phyloP scores from a whole-genome alignment of 2,329 filamentous ascomycete genomes.

The Alternaria arbusti region DNA sequence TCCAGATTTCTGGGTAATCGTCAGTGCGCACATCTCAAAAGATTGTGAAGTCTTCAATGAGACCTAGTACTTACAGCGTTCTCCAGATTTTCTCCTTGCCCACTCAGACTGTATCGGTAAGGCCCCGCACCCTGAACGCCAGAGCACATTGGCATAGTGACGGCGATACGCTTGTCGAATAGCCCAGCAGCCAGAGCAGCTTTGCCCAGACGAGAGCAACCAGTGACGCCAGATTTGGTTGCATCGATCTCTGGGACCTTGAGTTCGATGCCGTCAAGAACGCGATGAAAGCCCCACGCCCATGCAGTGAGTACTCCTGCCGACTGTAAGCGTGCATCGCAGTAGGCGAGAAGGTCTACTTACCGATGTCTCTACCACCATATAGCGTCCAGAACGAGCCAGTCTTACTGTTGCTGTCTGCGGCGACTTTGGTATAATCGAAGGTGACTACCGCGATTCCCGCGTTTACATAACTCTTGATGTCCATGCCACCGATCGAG shows the following conservation, averaged over 20 bases:
- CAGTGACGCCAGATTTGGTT: conserved; percentile 43
- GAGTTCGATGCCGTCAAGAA: conserved; percentile 44
- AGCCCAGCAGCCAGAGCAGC: conserved; percentile 45
- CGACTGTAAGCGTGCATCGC: background rate
- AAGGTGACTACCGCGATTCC: conserved; percentile 60
- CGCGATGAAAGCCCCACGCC: conserved; percentile 50
- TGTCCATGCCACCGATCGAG: conserved; percentile 59
- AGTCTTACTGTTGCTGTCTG: conserved; percentile 58
- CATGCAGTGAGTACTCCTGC: conserved; percentile 45
- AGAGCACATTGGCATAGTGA: conserved; percentile 47
- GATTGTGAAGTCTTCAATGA: background rate
- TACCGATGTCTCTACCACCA: conserved; percentile 58
- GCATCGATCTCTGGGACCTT: conserved; percentile 48
- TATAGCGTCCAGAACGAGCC: conserved; percentile 60
- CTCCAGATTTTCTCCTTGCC: conserved; percentile 52
- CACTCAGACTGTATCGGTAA: conserved; percentile 53
- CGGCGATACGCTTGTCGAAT: conserved; percentile 45
- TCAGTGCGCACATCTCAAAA: background rate
- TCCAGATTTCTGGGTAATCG: conserved; percentile 33
- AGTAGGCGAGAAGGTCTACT: background rate
- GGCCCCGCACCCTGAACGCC: conserved; percentile 46
- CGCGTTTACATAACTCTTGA: conserved; percentile 54
- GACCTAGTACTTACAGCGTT: conserved; percentile 31
- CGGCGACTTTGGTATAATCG: conserved; percentile 57
- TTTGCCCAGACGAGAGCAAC: conserved; percentile 47